Conservation (phyloP, 2,329 filamentous ascomycete species). For the Cercospora sp. region DNA sequence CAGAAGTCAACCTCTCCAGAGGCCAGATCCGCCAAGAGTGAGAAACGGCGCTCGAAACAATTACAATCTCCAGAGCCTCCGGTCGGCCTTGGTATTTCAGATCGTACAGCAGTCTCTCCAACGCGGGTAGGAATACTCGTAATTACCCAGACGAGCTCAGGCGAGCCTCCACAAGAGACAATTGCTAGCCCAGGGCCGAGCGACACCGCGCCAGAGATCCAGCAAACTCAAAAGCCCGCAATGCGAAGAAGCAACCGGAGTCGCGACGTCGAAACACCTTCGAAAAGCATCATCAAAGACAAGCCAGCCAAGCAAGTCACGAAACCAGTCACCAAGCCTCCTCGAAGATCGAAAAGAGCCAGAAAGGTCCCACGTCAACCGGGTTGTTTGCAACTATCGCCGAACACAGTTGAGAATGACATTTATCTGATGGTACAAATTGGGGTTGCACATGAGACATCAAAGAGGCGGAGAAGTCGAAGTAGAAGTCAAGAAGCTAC, state of each 20-base stretch:
- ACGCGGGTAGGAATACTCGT: background rate
- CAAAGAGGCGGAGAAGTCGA: background rate
- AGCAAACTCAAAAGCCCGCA: background rate
- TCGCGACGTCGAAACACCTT: background rate
- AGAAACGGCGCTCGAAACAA: background rate
- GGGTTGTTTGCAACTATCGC: background rate
- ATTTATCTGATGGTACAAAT: background rate
- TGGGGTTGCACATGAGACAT: background rate
- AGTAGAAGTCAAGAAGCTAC: background rate
- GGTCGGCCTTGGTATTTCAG: background rate
- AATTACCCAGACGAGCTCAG: background rate
- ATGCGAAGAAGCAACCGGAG: background rate
- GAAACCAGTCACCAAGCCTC: background rate
- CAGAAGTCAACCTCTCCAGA: background rate
- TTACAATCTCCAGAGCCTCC: background rate
- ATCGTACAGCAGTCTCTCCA: background rate
- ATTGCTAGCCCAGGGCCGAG: background rate
- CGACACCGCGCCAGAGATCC: background rate
- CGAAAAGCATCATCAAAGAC: background rate
- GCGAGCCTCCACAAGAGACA: background rate
- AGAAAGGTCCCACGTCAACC: background rate
- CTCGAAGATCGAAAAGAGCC: background rate
- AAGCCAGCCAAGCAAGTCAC: background rate
- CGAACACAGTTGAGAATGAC: background rate
- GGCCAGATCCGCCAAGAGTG: background rate